phyloP scores from a whole-genome alignment of 2,329 filamentous ascomycete genomes.

The Clonostachys byssicola region DNA sequence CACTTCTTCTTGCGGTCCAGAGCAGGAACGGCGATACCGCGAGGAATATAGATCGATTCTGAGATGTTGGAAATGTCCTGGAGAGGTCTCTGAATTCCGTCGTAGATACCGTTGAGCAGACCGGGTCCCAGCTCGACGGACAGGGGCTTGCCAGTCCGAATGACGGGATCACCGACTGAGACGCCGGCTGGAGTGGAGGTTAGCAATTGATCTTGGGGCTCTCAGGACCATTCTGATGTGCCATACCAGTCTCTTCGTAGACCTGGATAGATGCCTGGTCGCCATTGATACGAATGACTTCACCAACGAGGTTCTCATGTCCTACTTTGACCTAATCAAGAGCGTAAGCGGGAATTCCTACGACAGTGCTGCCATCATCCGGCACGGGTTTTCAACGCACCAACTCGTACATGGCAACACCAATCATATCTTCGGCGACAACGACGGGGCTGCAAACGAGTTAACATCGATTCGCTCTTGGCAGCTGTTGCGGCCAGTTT shows the following conservation, averaged over 20 bases:
- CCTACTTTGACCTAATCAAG: slow-evolving; percentile 75
- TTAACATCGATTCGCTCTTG: slow-evolving; percentile 9
- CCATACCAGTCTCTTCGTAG: slow-evolving; percentile 93
- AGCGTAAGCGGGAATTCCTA: slow-evolving; percentile 2
- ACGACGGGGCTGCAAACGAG: slow-evolving; percentile 70
- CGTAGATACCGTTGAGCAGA: slow-evolving; percentile 98
- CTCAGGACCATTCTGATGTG: neutral
- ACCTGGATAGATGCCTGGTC: slow-evolving; percentile 98
- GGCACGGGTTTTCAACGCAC: slow-evolving; percentile 41
- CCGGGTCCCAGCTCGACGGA: slow-evolving; percentile 97
- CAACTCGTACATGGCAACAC: slow-evolving; percentile 99
- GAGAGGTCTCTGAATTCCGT: slow-evolving; percentile 95
- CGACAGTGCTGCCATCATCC: neutral
- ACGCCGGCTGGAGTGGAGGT: slow-evolving; percentile 67
- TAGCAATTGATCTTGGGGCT: slow-evolving; percentile 8
- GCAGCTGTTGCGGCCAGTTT: slow-evolving; percentile 1
- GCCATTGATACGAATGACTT: slow-evolving; percentile 95
- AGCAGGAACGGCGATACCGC: slow-evolving; percentile 82
- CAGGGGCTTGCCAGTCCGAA: slow-evolving; percentile 87
- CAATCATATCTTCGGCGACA: slow-evolving; percentile 96
- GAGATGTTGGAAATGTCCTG: slow-evolving; percentile 74
- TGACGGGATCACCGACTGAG: slow-evolving; percentile 89
- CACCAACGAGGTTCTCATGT: slow-evolving; percentile 86
- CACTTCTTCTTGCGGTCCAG: slow-evolving; percentile 91
- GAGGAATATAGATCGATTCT: slow-evolving; percentile 94